phyloP scores from a whole-genome alignment of 768 basidiomycete genomes.

The Auricularia sp. region DNA sequence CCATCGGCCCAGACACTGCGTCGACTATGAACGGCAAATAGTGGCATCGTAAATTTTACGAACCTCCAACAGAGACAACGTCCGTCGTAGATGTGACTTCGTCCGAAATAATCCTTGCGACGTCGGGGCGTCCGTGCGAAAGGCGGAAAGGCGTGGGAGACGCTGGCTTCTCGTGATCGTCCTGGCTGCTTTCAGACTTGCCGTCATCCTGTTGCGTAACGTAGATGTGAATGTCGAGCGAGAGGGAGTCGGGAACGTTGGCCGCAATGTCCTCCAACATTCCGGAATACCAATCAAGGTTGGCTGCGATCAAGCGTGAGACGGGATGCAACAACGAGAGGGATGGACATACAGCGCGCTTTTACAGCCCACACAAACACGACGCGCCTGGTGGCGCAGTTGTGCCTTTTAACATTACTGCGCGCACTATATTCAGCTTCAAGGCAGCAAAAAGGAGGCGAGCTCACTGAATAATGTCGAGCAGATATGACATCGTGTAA shows the following conservation, averaged over 20 bases:
- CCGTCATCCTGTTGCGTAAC: not conserved
- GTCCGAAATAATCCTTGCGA: not conserved
- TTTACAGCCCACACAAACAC: conserved; percentile 36
- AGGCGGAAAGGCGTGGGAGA: not conserved
- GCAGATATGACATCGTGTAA: conserved; percentile 34
- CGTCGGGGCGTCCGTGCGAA: not conserved
- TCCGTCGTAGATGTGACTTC: not conserved
- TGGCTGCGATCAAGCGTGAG: not conserved
- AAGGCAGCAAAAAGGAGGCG: not conserved
- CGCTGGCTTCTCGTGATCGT: not conserved
- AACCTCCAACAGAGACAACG: not conserved
- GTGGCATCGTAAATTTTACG: not conserved
- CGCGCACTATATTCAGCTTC: conserved; percentile 16
- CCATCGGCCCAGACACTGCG: not conserved
- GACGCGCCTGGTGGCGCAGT: conserved; percentile 21
- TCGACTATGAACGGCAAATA: not conserved
- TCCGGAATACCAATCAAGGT: not conserved
- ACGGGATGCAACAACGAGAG: not conserved
- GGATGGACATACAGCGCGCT: conserved; percentile 21
- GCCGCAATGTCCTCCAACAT: not conserved
- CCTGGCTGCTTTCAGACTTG: not conserved
- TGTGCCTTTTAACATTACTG: conserved; percentile 12
- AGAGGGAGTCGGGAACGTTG: not conserved
- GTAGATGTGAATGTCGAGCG: conserved; percentile 4
- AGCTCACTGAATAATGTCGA: conserved; percentile 32